Percentiles rank a stretch among this genome's conserved stretches.
These are phyloP conservation scores for Ilyonectria sp. DNA, from an alignment of 2,329 filamentous ascomycete species.

Conservation along the genomic window DNA sequence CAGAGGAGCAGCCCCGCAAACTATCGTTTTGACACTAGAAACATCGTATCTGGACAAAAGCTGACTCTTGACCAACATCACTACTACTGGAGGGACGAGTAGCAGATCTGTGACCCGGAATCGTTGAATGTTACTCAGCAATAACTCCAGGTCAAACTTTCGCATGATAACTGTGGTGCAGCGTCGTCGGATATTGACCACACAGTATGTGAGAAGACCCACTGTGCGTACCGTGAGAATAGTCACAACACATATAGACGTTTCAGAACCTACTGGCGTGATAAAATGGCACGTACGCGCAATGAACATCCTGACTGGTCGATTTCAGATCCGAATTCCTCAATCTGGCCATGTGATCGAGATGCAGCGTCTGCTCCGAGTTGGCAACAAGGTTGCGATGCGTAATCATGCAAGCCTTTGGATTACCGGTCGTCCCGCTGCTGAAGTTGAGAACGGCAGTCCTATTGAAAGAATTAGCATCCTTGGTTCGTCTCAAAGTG, in stretches of 20 bases:
- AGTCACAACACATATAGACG: not conserved
- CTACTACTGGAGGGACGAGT: conserved; percentile 19
- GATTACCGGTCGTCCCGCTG: conserved; percentile 18
- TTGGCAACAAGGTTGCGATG: conserved; percentile 27
- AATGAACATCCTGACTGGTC: conserved; percentile 10
- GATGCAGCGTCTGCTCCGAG: conserved; percentile 21
- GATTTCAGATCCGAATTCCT: not conserved
- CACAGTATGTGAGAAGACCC: conserved; percentile 9
- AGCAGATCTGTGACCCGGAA: conserved; percentile 12
- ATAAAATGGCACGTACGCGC: conserved; percentile 20
- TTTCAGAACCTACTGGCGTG: conserved; percentile 19
- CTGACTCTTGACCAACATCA: conserved; percentile 11
- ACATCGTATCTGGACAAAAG: conserved; percentile 14
- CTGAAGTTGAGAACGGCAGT: conserved; percentile 22
- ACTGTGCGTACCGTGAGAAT: not conserved
- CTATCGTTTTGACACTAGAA: conserved; percentile 7
- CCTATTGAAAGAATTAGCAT: not conserved
- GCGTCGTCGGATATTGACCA: conserved; percentile 10
- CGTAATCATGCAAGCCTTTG: conserved; percentile 16
- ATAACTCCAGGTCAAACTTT: not conserved
- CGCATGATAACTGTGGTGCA: conserved; percentile 21
- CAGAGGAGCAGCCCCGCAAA: conserved; percentile 25
- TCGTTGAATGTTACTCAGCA: conserved; percentile 3
- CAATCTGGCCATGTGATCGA: conserved; percentile 10
- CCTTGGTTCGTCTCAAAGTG: not conserved